These are phyloP conservation scores for Bremia lactucae DNA, from an alignment of 352 stramenopile species.

Conservation along the genomic window DNA sequence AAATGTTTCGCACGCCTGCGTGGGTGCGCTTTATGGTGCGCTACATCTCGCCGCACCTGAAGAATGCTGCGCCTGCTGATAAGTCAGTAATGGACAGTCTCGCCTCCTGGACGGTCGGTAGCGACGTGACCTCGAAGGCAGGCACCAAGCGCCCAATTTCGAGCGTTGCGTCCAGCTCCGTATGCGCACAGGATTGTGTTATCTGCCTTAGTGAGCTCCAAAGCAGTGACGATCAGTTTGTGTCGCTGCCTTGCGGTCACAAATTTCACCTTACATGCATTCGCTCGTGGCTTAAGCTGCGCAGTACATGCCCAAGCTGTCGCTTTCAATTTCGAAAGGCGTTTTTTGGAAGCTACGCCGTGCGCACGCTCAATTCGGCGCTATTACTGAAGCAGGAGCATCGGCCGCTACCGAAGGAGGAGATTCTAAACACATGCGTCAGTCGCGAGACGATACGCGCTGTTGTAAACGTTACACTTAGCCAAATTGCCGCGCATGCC, in stretches of 20 bases:
- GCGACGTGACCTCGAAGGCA: neutral
- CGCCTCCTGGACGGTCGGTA: slow-evolving; percentile 12
- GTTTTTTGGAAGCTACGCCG: slow-evolving; percentile 66
- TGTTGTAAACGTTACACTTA: slow-evolving; percentile 75
- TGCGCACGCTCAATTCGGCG: slow-evolving; percentile 72
- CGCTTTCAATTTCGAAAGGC: slow-evolving; percentile 86
- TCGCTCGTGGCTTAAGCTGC: slow-evolving; percentile 86
- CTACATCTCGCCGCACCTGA: slow-evolving; percentile 77
- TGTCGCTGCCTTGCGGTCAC: slow-evolving; percentile 87
- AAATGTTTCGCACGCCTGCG: slow-evolving; percentile 71
- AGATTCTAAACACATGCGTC: slow-evolving; percentile 46
- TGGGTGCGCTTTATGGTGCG: slow-evolving; percentile 82
- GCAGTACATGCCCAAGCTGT: slow-evolving; percentile 90
- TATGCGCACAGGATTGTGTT: slow-evolving; percentile 39
- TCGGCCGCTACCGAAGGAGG: slow-evolving; percentile 34
- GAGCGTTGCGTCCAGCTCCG: slow-evolving; percentile 11
- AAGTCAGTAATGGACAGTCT: slow-evolving; percentile 57
- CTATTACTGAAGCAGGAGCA: slow-evolving; percentile 60
- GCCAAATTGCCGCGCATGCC: slow-evolving; percentile 39
- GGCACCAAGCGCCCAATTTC: slow-evolving; percentile 23
- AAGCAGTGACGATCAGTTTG: slow-evolving; percentile 39
- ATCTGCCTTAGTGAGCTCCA: slow-evolving; percentile 88
- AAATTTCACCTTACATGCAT: slow-evolving; percentile 91
- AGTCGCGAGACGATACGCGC: slow-evolving; percentile 51
- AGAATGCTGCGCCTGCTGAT: slow-evolving; percentile 67